Evolutionary conservation across 1,139 yeast genomes (phyloP), one percentile per base, ranked within the genome.

Genomic region (Pneumocystis carinii): DNA sequence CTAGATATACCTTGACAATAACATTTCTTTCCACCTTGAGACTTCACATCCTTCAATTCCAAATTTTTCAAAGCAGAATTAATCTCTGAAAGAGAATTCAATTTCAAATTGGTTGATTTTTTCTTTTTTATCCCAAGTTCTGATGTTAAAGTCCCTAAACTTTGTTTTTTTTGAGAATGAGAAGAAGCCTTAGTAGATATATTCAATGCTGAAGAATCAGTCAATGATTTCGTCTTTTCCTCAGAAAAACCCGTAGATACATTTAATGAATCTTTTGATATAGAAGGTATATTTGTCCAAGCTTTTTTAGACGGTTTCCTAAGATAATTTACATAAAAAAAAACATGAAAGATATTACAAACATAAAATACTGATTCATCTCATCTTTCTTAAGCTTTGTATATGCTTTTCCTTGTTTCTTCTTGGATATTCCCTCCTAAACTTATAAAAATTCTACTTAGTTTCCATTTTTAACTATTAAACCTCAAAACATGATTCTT

Each of bases 61-160:
- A 80, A 68, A 59, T 71, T 72, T 39, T 70, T 72, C 29, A 87
- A 71, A 1, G 77, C 77, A 60, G 78, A 78, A 63, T 78, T 79
- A 38, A 81, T 76, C 62, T 85, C 88, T 64, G 83, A 80, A 56
- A 85, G 74, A 67, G 79, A 83, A 60, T 79, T 80, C 59, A 81
- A 72, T 59, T 74, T 74, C 17, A 38, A 35, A n/a, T 35, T 74
- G 60, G 4, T 75, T 76, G 3, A 72, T 72, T 61, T 75, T 75
- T 17, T 73, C 68, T 60, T 75, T 75, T 3, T 71, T 70, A 63
- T 73, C 24, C 39, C 63, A 10, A 61, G 60, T 32, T 63, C 63
- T 29, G 66, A 61, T 17, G 66, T 64, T 58, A 58, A 38, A 57
- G 60, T 59, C 19, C 60, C 59, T n/a, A 24, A 10, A 19, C 19